Conservation (phyloP, 2,329 filamentous ascomycete species). For the Zymoseptoria crescenta region DNA sequence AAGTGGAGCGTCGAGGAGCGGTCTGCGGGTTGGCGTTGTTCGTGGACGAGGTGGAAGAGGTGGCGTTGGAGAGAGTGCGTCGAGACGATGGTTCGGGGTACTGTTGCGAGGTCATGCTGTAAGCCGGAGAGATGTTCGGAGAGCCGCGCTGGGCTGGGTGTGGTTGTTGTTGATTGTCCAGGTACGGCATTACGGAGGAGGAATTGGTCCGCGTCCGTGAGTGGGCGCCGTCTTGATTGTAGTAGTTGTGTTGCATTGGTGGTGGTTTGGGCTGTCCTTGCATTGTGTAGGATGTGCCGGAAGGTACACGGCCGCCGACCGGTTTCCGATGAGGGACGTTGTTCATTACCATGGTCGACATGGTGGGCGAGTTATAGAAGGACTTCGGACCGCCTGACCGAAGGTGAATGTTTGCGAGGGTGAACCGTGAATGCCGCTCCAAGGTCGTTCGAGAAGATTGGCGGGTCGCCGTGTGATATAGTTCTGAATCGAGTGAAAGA, state of each 20-base stretch:
- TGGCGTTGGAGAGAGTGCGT: conserved; percentile 61
- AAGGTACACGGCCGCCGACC: not conserved
- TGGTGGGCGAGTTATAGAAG: not conserved
- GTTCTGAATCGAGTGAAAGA: not conserved
- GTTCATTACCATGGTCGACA: conserved; percentile 7
- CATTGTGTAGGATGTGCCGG: not conserved
- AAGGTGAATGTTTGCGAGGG: not conserved
- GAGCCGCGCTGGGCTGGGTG: conserved; percentile 11
- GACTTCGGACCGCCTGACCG: not conserved
- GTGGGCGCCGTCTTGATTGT: conserved; percentile 32
- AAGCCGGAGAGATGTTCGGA: conserved; percentile 11
- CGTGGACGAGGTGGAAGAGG: conserved; percentile 60
- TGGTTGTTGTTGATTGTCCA: conserved; percentile 15
- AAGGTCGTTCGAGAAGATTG: not conserved
- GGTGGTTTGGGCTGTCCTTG: conserved; percentile 7
- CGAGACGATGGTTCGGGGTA: conserved; percentile 22
- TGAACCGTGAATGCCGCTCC: not conserved
- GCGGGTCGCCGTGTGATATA: not conserved
- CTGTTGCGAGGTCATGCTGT: conserved; percentile 15
- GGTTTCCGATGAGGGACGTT: conserved; percentile 4
- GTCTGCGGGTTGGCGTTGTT: conserved; percentile 25
- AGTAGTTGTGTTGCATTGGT: conserved; percentile 3
- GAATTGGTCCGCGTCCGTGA: conserved; percentile 36
- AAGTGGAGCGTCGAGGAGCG: conserved; percentile 62
- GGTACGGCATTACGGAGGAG: conserved; percentile 19